phyloP scores from a whole-genome alignment of 140 eudicot genomes.

The Ambrosia hybrid region DNA sequence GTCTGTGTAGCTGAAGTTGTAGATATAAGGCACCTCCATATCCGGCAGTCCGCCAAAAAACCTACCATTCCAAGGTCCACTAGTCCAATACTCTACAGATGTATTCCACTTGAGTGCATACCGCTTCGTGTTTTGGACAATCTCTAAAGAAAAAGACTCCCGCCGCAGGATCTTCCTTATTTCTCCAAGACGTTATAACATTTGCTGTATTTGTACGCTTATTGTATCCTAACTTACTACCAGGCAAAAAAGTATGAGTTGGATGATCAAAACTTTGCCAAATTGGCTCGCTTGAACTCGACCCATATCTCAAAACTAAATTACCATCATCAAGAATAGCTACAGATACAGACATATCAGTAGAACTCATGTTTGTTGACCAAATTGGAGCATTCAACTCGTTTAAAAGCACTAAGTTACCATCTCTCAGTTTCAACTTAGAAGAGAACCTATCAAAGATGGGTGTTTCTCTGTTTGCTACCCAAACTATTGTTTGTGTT shows the following conservation, averaged over 20 bases:
- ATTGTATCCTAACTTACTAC: conserved; percentile 37
- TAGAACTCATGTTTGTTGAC: conserved; percentile 39
- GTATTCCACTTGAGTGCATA: conserved; percentile 43
- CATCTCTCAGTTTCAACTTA: too few relatives aligned
- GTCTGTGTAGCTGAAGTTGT: conserved; percentile 40
- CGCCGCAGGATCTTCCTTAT: conserved; percentile 43
- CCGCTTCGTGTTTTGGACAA: conserved; percentile 34
- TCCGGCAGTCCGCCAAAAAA: conserved; percentile 50
- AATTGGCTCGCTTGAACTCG: too few relatives aligned
- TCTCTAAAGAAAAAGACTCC: conserved; percentile 47
- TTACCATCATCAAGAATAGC: conserved; percentile 30
- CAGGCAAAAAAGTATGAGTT: conserved; percentile 27
- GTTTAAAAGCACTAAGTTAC: conserved; percentile 39
- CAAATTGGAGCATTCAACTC: conserved; percentile 30
- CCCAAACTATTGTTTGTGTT: too few relatives aligned
- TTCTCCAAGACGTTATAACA: conserved; percentile 43
- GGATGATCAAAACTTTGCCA: too few relatives aligned
- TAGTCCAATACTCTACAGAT: conserved; percentile 45
- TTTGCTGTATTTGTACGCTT: conserved; percentile 21
- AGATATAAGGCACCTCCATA: conserved; percentile 38
- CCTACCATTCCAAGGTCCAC: conserved; percentile 50
- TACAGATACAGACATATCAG: conserved; percentile 1
- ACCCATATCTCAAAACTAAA: too few relatives aligned
- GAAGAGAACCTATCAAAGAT: too few relatives aligned
- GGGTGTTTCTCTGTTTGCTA: too few relatives aligned